Evolutionary conservation across 768 basidiomycete genomes (phyloP), one percentile per base, ranked within the genome.

Genomic region (Candolleomyces eurysporus): DNA sequence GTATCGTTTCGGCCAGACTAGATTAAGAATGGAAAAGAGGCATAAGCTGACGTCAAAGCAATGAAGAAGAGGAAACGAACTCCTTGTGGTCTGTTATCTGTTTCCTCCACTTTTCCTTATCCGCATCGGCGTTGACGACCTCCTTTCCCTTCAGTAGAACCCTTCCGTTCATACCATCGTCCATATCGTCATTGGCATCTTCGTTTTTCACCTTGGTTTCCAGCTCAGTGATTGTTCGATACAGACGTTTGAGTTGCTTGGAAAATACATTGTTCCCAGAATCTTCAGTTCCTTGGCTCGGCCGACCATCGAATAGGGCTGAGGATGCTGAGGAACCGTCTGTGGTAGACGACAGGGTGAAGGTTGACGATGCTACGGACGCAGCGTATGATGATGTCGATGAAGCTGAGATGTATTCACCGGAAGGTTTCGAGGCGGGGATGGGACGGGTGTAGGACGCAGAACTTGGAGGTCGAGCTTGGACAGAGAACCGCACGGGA

Each of bases 1-100:
- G 94, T 66, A 96, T 93, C 61, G 86, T 84, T 66, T 98, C 96
- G 0, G 92, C 94, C 5, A 98, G 84, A 62, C 96, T 98, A 4
- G 30, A 19, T 43, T 2, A 36, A 36, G 6, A 11, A 36, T 8
- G 36, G 36, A 21, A 43, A 48, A 40, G 48, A 62, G 30, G 30
- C 48, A 16, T 49, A 53, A 48, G 66, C 61, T 61, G 52, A 13
- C 54, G 48, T 59, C 58, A 36, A 42, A 26, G 9, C 43, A 8
- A 59, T 60, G 8, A 43, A 63, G 32, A 65, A 52, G 57, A 61
- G 4, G 30, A 22, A 16, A 78, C 89, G 64, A 66, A 92, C 96
- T 84, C 80, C 73, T 96, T 97, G 73, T 99, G 97, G 69, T 91
- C 86, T 0, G 78, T 76, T 40, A 92, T 83, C 61, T 89, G 78